Conservation (phyloP, 345 rosid genomes). For the Boechera divaricarpa region DNA sequence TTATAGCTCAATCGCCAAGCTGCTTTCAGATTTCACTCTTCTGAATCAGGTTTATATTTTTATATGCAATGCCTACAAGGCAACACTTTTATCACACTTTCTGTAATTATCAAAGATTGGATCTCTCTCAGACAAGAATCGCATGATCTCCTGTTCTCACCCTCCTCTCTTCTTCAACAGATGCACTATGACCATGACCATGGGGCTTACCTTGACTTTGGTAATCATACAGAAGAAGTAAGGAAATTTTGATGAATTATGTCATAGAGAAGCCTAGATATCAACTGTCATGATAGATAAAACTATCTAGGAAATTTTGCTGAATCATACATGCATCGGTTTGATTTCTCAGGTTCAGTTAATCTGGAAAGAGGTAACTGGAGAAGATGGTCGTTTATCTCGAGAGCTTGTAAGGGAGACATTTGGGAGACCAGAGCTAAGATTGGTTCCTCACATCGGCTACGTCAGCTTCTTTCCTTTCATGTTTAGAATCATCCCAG, state of each 20-base stretch:
- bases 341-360: constrained; percentile 67
- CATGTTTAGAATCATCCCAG: constrained; percentile 79
- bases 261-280: constrained; percentile 8
- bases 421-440: constrained; percentile 62
- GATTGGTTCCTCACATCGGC: constrained; percentile 90
- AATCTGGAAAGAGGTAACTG: constrained; percentile 66
- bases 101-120: too few species aligned
- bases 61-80: neutral
- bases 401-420: constrained; percentile 85
- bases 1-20: constrained; percentile 59
- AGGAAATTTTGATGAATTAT: constrained; percentile 11
- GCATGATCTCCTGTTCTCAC: neutral
- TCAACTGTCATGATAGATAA: constrained; percentile 1
- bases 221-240: constrained; percentile 93
- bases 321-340: constrained; percentile 2
- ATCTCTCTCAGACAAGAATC: neutral
- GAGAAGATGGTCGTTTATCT: constrained; percentile 51
- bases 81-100: neutral
- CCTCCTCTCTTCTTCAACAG: constrained; percentile 45
- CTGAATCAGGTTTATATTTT: constrained; percentile 69
- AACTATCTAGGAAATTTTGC: neutral
- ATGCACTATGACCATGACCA: constrained; percentile 78
- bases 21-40: constrained; percentile 77
- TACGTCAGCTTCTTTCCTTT: constrained; percentile 96
- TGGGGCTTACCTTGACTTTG: constrained; percentile 91